Evolutionary conservation across 768 basidiomycete species (phyloP), one percentile per base, ranked within the genome.

Genomic region (Lentinula boryana): DNA sequence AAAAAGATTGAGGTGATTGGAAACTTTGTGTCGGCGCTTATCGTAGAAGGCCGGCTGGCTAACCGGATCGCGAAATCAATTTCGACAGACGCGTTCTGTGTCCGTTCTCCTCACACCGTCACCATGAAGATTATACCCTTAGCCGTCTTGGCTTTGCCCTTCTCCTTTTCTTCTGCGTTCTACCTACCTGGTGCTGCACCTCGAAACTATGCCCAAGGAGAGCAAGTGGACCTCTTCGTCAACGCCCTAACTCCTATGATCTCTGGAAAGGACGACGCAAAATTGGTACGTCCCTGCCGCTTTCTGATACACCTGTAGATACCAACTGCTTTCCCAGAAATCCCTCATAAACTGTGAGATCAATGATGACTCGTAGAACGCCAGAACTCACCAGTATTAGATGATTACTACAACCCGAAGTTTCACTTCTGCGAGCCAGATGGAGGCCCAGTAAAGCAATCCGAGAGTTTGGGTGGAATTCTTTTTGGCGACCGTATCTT

Each of bases 401-500:
- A 96, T 71, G 96, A 98, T 72, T 98, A 96, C 74, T 98, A 98
- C 73, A 84, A 95, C 68, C 83, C 88, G 2, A 79, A 80, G 57
- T 90, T 98, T 63, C 86, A 85, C 63, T 97, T 98, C 72, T 98
- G 96, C 69, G 69, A 83, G 61, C 96, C 96, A 27, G 74, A 80
- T 44, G 87, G 76, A 18, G 95, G 93, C 9, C 80, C 86, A 21
- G 72, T 84, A 69, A 84, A 83, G 66, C 86, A 87, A 69, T 89
- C 93, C 3, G 95, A 95, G 72, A 89, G 87, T 1, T 76, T 98
- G 31, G 96, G 96, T 5, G 92, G 92, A 16, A 95, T 98, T 67
- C 76, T 98, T n/a, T 97, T 97, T 65, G 96, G 96, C 15, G 96
- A 98, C 77, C 82, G 96, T 64, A 93, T 98, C 66, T 92, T 94